Percentiles rank a stretch among this genome's conserved stretches.
Evolutionary conservation across 2,329 filamentous ascomycete genomes (phyloP).

Genomic region (Exserohilum rostratum): DNA sequence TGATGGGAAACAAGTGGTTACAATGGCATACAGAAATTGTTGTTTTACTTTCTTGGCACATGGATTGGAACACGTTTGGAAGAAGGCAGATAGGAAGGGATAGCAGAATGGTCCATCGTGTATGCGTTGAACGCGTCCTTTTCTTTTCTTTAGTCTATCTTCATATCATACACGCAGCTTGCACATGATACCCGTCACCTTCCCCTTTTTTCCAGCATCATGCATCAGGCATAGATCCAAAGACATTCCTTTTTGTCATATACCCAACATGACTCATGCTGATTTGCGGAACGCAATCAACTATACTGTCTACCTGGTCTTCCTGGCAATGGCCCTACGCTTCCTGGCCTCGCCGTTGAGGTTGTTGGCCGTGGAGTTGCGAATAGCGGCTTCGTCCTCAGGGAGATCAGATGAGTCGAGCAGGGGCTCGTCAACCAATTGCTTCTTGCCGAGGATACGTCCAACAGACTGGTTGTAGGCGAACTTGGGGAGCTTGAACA

Average conservation of each 20-base stretch:
- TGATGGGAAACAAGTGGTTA: too few species aligned
- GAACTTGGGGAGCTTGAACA: conserved; percentile 80
- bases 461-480: conserved; percentile 62
- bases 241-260: not conserved
- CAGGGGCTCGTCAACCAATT: conserved; percentile 44
- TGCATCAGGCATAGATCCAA: conserved; percentile 2
- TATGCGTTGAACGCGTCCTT: not conserved
- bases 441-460: conserved; percentile 49
- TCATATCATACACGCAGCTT: conserved; percentile 1
- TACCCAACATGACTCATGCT: not conserved
- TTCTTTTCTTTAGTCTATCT: not conserved
- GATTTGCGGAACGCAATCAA: not conserved
- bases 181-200: not conserved
- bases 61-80: too few species aligned
- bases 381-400: conserved; percentile 49
- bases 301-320: conserved; percentile 34
- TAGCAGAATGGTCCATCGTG: too few species aligned
- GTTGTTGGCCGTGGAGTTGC: conserved; percentile 52
- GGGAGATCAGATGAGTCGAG: conserved; percentile 45
- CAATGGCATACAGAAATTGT: too few species aligned
- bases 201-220: conserved; percentile 4
- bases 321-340: conserved; percentile 42
- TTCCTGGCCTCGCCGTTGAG: conserved; percentile 55
- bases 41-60: too few species aligned
- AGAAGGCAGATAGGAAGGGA: too few species aligned